Conservation (phyloP, 169 alveolate genomes). For the Plasmodium malariae region DNA sequence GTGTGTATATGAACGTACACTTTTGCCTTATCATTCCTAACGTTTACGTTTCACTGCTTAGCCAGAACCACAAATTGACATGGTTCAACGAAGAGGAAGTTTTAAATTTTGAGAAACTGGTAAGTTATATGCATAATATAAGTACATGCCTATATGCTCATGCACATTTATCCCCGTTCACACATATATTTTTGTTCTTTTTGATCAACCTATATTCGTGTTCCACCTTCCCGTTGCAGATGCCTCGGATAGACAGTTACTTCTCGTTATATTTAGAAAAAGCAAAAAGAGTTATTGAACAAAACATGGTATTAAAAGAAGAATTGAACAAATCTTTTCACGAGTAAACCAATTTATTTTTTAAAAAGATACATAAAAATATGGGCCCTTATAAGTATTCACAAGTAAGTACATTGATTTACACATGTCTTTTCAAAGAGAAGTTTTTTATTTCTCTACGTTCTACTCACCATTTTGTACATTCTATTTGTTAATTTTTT, state of each 20-base stretch:
- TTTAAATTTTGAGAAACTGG: constrained; percentile 49
- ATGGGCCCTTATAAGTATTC: background rate
- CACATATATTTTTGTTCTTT: background rate
- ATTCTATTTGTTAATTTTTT: background rate
- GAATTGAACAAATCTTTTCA: constrained; percentile 58
- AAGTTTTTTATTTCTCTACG: no score
- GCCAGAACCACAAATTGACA: constrained; percentile 43
- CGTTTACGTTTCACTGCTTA: background rate
- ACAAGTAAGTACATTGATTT: background rate
- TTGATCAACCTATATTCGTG: no score
- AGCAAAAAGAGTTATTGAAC: constrained; percentile 64
- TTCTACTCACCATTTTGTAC: background rate
- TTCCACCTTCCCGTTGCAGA: constrained; percentile 8
- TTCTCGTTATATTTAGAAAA: constrained; percentile 70
- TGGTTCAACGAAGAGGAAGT: constrained; percentile 62
- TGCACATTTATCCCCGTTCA: background rate
- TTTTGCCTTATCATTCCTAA: background rate
- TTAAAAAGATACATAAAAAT: background rate
- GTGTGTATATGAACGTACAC: background rate
- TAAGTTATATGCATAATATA: background rate
- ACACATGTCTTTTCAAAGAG: no score
- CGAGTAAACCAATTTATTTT: constrained; percentile 10
- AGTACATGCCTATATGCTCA: background rate
- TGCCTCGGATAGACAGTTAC: constrained; percentile 68
- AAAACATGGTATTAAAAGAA: constrained; percentile 30